These are phyloP conservation scores for Geotrichum citri-aurantii DNA, from an alignment of 1,139 yeast species.

Conservation along the genomic window DNA sequence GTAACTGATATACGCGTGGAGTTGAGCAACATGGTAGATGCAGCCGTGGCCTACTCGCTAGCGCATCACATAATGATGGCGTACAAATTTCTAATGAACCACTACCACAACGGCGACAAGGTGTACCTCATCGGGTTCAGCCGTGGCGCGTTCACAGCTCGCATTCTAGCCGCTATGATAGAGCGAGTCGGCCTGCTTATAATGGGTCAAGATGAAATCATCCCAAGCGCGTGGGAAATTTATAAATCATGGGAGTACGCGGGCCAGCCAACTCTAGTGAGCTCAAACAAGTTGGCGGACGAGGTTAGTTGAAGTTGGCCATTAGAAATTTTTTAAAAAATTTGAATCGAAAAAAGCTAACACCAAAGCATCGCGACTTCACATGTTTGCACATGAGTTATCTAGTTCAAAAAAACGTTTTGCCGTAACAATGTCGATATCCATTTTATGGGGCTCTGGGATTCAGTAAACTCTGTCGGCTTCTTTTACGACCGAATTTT, in stretches of 20 bases:
- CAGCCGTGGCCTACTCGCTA: conserved; percentile 49
- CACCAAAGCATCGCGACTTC: background rate
- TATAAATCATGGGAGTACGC: conserved; percentile 55
- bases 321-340: too few species aligned
- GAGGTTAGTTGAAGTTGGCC: conserved; percentile 29
- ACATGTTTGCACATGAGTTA: too few species aligned
- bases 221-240: conserved; percentile 54
- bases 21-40: conserved; percentile 38
- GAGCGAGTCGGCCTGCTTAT: conserved; percentile 54
- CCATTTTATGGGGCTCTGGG: conserved; percentile 61
- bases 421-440: conserved; percentile 35
- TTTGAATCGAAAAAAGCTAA: too few species aligned
- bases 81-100: conserved; percentile 46
- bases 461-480: conserved; percentile 62
- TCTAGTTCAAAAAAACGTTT: conserved; percentile 20
- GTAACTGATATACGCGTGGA: conserved; percentile 24
- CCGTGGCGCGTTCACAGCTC: conserved; percentile 60
- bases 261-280: conserved; percentile 44
- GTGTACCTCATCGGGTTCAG: conserved; percentile 57
- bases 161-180: conserved; percentile 58
- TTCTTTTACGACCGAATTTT: conserved; percentile 50
- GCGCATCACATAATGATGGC: conserved; percentile 53
- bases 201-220: conserved; percentile 49
- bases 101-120: conserved; percentile 46
- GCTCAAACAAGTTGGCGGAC: conserved; percentile 41